Evolutionary conservation across 306 rosid species (phyloP).

Genomic region (Benincasa hispida): DNA sequence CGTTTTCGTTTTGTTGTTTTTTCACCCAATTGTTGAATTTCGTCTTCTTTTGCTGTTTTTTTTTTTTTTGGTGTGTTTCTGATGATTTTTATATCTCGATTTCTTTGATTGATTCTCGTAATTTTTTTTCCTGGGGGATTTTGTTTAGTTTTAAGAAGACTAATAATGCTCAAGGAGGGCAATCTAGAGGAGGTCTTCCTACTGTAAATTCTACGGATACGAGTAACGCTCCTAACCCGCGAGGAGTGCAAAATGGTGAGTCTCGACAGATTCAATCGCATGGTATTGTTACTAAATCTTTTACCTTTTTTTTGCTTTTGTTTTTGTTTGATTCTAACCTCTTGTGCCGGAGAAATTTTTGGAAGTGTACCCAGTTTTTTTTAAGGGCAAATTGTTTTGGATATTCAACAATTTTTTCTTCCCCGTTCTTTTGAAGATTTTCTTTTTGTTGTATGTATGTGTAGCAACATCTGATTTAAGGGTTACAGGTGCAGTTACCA

Average conservation of each 20-base stretch:
- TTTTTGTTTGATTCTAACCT: background rate
- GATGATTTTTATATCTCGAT: background rate
- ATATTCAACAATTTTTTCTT: background rate
- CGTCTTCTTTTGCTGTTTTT: background rate
- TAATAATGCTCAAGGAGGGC: slow-evolving; percentile 82
- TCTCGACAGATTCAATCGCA: slow-evolving; percentile 38
- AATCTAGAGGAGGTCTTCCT: slow-evolving; percentile 50
- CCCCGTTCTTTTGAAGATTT: background rate
- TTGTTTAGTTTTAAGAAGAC: slow-evolving; percentile 53
- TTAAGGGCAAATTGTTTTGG: background rate
- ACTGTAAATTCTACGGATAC: slow-evolving; percentile 40
- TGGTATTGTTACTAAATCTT: slow-evolving; percentile 27
- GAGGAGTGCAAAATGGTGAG: slow-evolving; percentile 49
- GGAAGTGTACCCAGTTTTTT: background rate
- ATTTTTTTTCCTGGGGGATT: background rate
- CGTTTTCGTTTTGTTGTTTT: background rate
- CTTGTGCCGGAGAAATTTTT: background rate
- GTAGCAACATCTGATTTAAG: slow-evolving; percentile 46
- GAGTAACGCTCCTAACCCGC: slow-evolving; percentile 26
- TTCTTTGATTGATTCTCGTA: background rate
- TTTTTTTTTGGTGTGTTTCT: background rate
- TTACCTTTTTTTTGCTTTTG: background rate
- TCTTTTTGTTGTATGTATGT: background rate
- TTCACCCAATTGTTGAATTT: background rate
- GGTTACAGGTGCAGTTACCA: slow-evolving; percentile 34